Conservation (phyloP, 2,329 filamentous ascomycete genomes). For the Eurotiales sp. region DNA sequence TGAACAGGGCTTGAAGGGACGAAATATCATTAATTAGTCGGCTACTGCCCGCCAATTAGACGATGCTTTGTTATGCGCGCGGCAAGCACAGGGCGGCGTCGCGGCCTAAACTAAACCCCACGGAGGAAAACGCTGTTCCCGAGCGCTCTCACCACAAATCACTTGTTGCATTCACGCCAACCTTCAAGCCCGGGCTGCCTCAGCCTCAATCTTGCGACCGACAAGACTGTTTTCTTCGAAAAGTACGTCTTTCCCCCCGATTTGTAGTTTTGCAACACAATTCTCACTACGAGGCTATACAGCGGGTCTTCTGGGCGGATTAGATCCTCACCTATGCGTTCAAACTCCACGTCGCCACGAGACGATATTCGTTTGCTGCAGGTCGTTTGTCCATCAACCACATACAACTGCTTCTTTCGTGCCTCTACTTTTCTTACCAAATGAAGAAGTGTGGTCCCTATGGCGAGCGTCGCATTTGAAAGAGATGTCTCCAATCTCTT, state of each 20-base stretch:
- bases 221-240: not conserved
- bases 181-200: conserved; percentile 6
- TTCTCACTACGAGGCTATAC: not conserved
- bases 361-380: not conserved
- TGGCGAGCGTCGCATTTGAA: conserved; percentile 39
- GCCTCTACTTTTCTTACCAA: conserved; percentile 16
- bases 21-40: not conserved
- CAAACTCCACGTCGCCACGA: conserved; percentile 11
- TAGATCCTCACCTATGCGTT: not conserved
- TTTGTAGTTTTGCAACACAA: too few species aligned
- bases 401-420: conserved; percentile 16
- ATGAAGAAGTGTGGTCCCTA: conserved; percentile 28
- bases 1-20: not conserved
- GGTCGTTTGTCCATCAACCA: conserved; percentile 16
- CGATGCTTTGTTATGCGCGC: conserved; percentile 12
- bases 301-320: not conserved
- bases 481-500: conserved; percentile 45
- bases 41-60: conserved; percentile 3
- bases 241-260: not conserved
- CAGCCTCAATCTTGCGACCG: conserved; percentile 7
- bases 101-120: conserved; percentile 19
- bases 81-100: conserved; percentile 15
- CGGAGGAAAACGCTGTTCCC: conserved; percentile 16
- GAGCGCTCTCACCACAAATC: conserved; percentile 9
- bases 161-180: not conserved